phyloP scores from a whole-genome alignment of 106 monocot species.

The Allium sativum region DNA sequence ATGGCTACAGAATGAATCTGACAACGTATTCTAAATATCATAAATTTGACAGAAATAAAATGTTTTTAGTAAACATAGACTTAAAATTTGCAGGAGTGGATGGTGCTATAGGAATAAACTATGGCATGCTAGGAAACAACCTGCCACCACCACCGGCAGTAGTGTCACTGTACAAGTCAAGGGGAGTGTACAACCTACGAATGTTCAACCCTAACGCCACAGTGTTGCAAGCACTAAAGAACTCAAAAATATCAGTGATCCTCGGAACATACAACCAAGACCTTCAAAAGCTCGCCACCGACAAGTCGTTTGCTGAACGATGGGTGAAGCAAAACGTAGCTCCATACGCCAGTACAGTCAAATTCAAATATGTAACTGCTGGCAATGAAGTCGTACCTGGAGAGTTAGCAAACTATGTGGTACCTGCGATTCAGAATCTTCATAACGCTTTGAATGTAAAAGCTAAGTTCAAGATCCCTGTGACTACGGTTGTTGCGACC shows the following conservation, averaged over 20 bases:
- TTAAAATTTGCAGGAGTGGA: not conserved
- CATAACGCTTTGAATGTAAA: not conserved
- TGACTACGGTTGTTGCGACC: conserved; percentile 11
- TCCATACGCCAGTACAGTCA: conserved; percentile 7
- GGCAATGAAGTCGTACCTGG: conserved; percentile 78
- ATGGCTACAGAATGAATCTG: too few relatives aligned
- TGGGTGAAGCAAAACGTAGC: conserved; percentile 23
- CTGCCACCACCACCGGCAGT: conserved; percentile 20
- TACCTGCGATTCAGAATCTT: conserved; percentile 27
- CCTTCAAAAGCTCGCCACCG: conserved; percentile 14
- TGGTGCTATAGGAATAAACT: conserved; percentile 23
- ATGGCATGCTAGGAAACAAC: conserved; percentile 27
- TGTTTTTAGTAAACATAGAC: too few relatives aligned
- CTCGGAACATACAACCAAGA: conserved; percentile 20
- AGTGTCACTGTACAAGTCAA: conserved; percentile 12
- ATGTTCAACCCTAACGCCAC: conserved; percentile 22
- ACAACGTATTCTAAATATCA: too few relatives aligned
- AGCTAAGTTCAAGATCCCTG: conserved; percentile 10
- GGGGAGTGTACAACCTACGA: conserved; percentile 16
- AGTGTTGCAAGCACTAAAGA: conserved; percentile 12
- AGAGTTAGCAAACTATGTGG: conserved; percentile 17
- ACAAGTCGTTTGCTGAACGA: conserved; percentile 6
- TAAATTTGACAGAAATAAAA: too few relatives aligned
- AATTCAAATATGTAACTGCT: conserved; percentile 41
- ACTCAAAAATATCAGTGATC: conserved; percentile 15